phyloP scores from a whole-genome alignment of 345 rosid genomes.

The Populus ilicifolia region DNA sequence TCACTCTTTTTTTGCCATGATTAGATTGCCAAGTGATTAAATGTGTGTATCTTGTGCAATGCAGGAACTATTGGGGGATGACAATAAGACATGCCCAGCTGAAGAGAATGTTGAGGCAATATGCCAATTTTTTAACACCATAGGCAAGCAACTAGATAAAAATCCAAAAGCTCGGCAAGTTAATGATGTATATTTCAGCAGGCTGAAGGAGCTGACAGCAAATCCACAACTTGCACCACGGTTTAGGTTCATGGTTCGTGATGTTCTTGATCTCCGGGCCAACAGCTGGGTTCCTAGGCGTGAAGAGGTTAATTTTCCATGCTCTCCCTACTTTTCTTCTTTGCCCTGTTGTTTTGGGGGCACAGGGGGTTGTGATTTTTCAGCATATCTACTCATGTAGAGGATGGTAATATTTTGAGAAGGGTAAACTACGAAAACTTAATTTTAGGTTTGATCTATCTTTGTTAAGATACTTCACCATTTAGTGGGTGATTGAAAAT shows the following conservation, averaged over 20 bases:
- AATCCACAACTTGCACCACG: conserved; percentile 60
- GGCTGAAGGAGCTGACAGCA: conserved; percentile 56
- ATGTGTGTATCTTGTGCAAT: conserved; percentile 1
- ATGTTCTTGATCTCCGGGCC: conserved; percentile 69
- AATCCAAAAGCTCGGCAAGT: conserved; percentile 51
- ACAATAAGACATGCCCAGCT: conserved; percentile 50
- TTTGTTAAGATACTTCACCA: too few relatives aligned
- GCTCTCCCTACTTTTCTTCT: background rate
- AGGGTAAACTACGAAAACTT: background rate
- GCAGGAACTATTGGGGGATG: conserved; percentile 77
- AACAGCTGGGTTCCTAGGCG: conserved; percentile 85
- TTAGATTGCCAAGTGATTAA: background rate
- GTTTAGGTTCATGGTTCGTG: conserved; percentile 67
- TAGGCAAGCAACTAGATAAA: conserved; percentile 84
- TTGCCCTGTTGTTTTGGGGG: background rate
- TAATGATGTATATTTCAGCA: conserved; percentile 54
- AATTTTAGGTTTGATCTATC: background rate
- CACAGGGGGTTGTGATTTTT: background rate
- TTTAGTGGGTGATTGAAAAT: too few relatives aligned
- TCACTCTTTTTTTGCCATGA: background rate
- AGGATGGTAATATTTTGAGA: background rate
- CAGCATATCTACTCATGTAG: background rate
- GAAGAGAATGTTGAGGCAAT: conserved; percentile 88
- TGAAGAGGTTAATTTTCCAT: conserved; percentile 57
- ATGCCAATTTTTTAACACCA: conserved; percentile 74